Evolutionary conservation across 106 monocot species (phyloP), one percentile per base, ranked within the genome.

Genomic region (Agapanthus africanus): DNA sequence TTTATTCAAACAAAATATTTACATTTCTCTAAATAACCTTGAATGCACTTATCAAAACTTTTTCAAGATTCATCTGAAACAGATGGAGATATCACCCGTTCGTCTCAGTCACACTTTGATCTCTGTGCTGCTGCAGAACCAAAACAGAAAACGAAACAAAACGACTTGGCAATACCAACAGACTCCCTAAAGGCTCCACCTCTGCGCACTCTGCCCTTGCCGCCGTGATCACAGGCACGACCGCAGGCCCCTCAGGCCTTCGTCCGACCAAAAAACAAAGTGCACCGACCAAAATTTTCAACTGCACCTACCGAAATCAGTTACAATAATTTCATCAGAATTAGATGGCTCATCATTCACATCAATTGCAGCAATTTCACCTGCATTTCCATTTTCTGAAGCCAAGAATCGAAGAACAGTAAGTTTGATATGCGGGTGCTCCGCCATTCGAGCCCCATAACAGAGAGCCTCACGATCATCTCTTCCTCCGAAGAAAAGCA

Each of bases 401-500:
- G 49, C 67, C 13, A 0, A 23, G 51, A 79, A 73, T 4, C 68
- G 30, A 30, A 79, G 19, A 6, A 73, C 78, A 19, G 73, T 73
- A 14, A 79, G 73, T 22, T 31, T 4, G 46, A 79, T 73, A 6
- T 73, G 73, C 6, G 78, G 78, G 39, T 79, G 78, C 47, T 79
- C 78, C 0, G 73, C 67, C 78, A 79, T 79, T 61, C 73, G 66
- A 5, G 52, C 37, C 30, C 71, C 78, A 62, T 79, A 79, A 7
- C 66, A 35, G 10, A 79, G 73, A 38, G 78, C 78, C 31, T 79
- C 78, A 8, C 78, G 78, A 30, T 79, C 78, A 61, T 79, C 78
- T 10, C 1, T 47, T 2, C 78, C 78, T 38, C 78, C 78, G 14
- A 79, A 79, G 78, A 73, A 79, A 11, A 79, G 67, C 15, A 61